Conservation (phyloP, 208 protist genomes). For the Porcisia hertigi region DNA sequence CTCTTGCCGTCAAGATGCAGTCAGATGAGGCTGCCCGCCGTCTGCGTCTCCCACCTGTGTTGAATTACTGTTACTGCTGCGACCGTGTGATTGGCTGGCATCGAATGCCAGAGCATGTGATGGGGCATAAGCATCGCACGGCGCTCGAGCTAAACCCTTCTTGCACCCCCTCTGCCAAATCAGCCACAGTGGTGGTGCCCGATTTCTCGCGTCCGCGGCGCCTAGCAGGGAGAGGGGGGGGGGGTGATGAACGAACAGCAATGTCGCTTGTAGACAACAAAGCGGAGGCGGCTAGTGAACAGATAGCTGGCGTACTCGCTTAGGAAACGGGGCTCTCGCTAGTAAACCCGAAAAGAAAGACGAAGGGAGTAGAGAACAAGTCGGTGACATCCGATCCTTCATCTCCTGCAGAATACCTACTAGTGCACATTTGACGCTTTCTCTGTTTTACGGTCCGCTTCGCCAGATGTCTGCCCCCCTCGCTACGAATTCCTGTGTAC, state of each 20-base stretch:
- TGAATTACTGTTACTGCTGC: constrained; percentile 87
- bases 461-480: neutral
- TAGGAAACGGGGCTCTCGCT: neutral
- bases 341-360: neutral
- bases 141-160: constrained; percentile 35
- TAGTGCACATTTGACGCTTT: neutral
- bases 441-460: neutral
- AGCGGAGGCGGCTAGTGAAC: neutral
- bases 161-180: constrained; percentile 37
- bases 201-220: constrained; percentile 36
- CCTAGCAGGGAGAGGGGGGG: neutral
- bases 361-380: too few species aligned
- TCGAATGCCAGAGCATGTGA: constrained; percentile 72
- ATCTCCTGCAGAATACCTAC: neutral
- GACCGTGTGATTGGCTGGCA: constrained; percentile 73
- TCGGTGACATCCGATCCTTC: too few species aligned
- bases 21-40: constrained; percentile 27
- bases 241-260: neutral
- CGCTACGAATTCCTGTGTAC: neutral
- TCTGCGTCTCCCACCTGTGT: constrained; percentile 60
- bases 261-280: neutral
- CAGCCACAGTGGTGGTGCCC: constrained; percentile 20
- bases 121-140: constrained; percentile 51
- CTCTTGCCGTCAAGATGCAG: constrained; percentile 26
- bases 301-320: neutral